phyloP scores from a whole-genome alignment of 2,329 filamentous ascomycete species.

The Lecanicillium sp. region DNA sequence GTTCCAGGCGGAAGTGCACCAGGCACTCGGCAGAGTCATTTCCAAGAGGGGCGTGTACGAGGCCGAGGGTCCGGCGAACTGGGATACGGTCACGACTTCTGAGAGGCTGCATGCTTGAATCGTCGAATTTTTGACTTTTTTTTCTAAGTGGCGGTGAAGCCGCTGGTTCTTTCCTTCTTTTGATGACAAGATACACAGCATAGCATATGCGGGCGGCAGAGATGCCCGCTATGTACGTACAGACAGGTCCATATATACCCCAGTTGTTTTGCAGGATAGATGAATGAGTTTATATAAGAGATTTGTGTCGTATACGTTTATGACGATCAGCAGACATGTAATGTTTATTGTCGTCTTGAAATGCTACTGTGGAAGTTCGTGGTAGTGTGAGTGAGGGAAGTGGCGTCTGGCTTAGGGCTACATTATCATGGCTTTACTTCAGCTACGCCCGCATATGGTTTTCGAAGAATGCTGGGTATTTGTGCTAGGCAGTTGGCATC shows the following conservation, averaged over 20 bases:
- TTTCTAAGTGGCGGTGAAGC: not conserved
- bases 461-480: too few relatives aligned
- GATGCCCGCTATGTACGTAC: not conserved
- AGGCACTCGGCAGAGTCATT: constrained; percentile 75
- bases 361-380: too few relatives aligned
- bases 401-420: too few relatives aligned
- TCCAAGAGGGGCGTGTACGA: constrained; percentile 73
- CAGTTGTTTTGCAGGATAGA: too few relatives aligned
- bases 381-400: too few relatives aligned
- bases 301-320: too few relatives aligned
- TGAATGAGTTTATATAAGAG: too few relatives aligned
- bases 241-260: not conserved
- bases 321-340: too few relatives aligned
- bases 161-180: not conserved
- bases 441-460: too few relatives aligned
- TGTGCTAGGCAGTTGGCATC: too few relatives aligned
- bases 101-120: constrained; percentile 24
- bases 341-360: too few relatives aligned
- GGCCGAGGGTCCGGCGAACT: constrained; percentile 46
- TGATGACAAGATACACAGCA: not conserved
- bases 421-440: too few relatives aligned
- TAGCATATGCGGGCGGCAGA: not conserved
- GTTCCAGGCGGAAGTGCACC: constrained; percentile 87
- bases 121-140: not conserved
- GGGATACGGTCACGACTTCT: constrained; percentile 36